phyloP scores from a whole-genome alignment of 805 yeast species.

The Maudiozyma pseudohumilis region DNA sequence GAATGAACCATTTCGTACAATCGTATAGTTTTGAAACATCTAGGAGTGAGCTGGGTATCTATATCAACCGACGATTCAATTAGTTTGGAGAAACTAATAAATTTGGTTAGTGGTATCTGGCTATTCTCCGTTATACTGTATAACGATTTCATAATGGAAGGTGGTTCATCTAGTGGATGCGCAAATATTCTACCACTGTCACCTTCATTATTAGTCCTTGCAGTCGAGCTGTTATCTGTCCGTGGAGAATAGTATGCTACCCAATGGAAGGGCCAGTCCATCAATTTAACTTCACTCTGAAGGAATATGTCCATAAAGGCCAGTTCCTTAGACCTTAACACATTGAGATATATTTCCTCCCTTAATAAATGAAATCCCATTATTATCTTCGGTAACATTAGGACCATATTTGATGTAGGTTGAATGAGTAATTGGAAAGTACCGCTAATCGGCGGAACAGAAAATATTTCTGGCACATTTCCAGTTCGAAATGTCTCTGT shows the following conservation, averaged over 20 bases:
- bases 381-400: slow-evolving; percentile 44
- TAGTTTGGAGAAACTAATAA: slow-evolving; percentile 55
- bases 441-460: background rate
- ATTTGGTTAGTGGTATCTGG: slow-evolving; percentile 33
- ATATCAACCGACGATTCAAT: slow-evolving; percentile 45
- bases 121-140: slow-evolving; percentile 27
- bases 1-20: slow-evolving; percentile 57
- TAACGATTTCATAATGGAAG: slow-evolving; percentile 34
- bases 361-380: slow-evolving; percentile 64
- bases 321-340: slow-evolving; percentile 31
- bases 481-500: background rate
- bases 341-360: slow-evolving; percentile 62
- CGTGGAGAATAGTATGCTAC: slow-evolving; percentile 36
- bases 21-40: slow-evolving; percentile 48
- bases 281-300: slow-evolving; percentile 52
- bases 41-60: slow-evolving; percentile 54
- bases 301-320: slow-evolving; percentile 42
- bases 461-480: background rate
- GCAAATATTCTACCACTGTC: slow-evolving; percentile 8
- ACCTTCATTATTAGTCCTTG: background rate
- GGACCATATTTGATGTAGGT: background rate
- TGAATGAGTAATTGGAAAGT: slow-evolving; percentile 13
- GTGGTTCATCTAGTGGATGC: slow-evolving; percentile 29
- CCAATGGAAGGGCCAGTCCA: slow-evolving; percentile 72
- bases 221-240: background rate